Conservation (phyloP, 805 yeast genomes). For the Sungouiozyma intestinalis region DNA sequence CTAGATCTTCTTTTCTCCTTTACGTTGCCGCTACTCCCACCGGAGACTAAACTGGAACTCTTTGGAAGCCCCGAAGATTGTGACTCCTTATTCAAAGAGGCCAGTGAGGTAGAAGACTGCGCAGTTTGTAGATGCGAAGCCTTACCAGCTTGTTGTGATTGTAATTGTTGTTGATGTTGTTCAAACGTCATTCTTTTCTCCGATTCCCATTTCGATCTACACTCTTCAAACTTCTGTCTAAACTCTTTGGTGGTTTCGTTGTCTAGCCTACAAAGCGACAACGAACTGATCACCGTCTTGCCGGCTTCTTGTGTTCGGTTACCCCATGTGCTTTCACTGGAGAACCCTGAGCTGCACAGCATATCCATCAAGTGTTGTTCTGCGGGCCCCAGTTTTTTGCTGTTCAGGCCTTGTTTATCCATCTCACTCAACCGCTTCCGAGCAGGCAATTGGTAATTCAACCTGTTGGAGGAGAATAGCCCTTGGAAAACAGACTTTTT, state of each 20-base stretch:
- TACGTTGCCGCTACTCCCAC: conserved; percentile 16
- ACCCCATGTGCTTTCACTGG: conserved; percentile 67
- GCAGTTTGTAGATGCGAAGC: background rate
- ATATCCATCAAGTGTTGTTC: conserved; percentile 91
- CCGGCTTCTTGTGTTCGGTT: conserved; percentile 79
- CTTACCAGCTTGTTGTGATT: background rate
- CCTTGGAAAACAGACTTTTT: conserved; percentile 69
- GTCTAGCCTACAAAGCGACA: conserved; percentile 34
- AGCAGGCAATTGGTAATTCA: conserved; percentile 13
- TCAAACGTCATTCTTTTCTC: conserved; percentile 2
- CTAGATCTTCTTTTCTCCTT: conserved; percentile 39
- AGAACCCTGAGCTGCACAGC: conserved; percentile 85
- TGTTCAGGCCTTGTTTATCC: conserved; percentile 30
- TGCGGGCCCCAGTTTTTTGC: conserved; percentile 65
- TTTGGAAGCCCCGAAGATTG: background rate
- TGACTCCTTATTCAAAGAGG: background rate
- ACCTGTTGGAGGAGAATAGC: conserved; percentile 33
- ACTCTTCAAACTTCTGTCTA: conserved; percentile 17
- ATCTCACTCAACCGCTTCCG: conserved; percentile 29
- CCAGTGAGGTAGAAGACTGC: background rate
- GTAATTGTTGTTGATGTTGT: background rate
- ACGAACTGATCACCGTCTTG: conserved; percentile 76
- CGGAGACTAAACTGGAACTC: background rate
- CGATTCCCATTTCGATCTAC: conserved; percentile 16
- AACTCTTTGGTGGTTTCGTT: conserved; percentile 30